Conservation (phyloP, 805 yeast genomes). For the Candida odintsovae region DNA sequence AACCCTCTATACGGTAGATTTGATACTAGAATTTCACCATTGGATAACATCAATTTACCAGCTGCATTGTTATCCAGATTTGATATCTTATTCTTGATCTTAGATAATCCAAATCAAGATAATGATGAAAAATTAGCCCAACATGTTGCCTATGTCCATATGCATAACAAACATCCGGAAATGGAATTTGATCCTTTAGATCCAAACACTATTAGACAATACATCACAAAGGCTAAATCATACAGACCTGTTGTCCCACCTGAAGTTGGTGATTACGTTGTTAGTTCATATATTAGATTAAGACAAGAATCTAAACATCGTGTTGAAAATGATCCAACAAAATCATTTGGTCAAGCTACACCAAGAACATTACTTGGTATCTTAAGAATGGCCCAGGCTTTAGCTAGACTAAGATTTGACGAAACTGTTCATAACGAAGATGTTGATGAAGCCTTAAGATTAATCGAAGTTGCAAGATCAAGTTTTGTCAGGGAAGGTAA, state of each 20-base stretch:
- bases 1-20: slow-evolving; percentile 95
- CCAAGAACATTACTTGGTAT: slow-evolving; percentile 93
- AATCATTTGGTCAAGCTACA: slow-evolving; percentile 85
- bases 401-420: slow-evolving; percentile 83
- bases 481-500: slow-evolving; percentile 56
- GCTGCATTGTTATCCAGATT: slow-evolving; percentile 95
- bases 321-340: slow-evolving; percentile 55
- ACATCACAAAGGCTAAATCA: slow-evolving; percentile 77
- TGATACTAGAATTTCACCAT: slow-evolving; percentile 83
- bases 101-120: slow-evolving; percentile 79
- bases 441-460: slow-evolving; percentile 92
- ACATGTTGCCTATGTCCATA: slow-evolving; percentile 94
- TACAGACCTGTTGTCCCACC: slow-evolving; percentile 80
- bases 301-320: slow-evolving; percentile 85
- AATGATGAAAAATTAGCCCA: slow-evolving; percentile 81
- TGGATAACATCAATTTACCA: slow-evolving; percentile 92
- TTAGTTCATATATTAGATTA: slow-evolving; percentile 80
- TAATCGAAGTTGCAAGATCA: slow-evolving; percentile 80
- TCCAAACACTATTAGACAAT: slow-evolving; percentile 77
- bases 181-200: slow-evolving; percentile 71
- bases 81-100: slow-evolving; percentile 79
- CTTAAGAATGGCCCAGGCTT: slow-evolving; percentile 88
- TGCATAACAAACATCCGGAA: slow-evolving; percentile 84
- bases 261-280: slow-evolving; percentile 82
- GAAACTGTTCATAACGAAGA: slow-evolving; percentile 67